Conservation (phyloP, 2,329 filamentous ascomycete genomes). For the Parascedosporium putredinis region DNA sequence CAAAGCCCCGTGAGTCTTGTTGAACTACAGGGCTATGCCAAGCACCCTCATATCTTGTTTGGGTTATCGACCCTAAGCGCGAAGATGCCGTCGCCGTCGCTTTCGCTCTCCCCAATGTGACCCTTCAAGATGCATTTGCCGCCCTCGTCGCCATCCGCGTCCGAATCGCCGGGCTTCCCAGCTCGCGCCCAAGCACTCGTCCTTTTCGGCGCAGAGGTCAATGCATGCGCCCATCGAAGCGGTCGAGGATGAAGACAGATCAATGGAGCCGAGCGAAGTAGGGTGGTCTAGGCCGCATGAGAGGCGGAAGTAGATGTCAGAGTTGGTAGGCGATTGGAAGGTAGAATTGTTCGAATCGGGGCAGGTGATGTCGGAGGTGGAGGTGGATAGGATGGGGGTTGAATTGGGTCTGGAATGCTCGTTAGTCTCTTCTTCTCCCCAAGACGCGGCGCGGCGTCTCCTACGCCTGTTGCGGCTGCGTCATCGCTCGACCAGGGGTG, state of each 20-base stretch:
- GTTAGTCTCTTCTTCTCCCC: neutral
- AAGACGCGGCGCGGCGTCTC: neutral
- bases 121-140: slow-evolving; percentile 16
- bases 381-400: slow-evolving; percentile 2
- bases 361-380: slow-evolving; percentile 11
- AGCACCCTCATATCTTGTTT: neutral
- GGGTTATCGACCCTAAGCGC: slow-evolving; percentile 3
- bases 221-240: slow-evolving; percentile 15
- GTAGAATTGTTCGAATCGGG: slow-evolving; percentile 11
- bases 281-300: slow-evolving; percentile 15
- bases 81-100: neutral
- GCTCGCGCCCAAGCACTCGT: slow-evolving; percentile 14
- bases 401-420: neutral
- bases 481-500: no score
- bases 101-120: slow-evolving; percentile 9
- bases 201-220: slow-evolving; percentile 13
- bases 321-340: slow-evolving; percentile 7
- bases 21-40: neutral
- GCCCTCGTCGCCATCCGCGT: slow-evolving; percentile 10
- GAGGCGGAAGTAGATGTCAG: slow-evolving; percentile 10
- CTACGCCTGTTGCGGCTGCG: no score
- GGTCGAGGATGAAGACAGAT: slow-evolving; percentile 10
- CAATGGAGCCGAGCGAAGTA: slow-evolving; percentile 10
- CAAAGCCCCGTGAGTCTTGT: no score
- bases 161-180: slow-evolving; percentile 10